Conservation (phyloP, 306 rosid genomes). For the Cotoneaster glaucophyllus region DNA sequence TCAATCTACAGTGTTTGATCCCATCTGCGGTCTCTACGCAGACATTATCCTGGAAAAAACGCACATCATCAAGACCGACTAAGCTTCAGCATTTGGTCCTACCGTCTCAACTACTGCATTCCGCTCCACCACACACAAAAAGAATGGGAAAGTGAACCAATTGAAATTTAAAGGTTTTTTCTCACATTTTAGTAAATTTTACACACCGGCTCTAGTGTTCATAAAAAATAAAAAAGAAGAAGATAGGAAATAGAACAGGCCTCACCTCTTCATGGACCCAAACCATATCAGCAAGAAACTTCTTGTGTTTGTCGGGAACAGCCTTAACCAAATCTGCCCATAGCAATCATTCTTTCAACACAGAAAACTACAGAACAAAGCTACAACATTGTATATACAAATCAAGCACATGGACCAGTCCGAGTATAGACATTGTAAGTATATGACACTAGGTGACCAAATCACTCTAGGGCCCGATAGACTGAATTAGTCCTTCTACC, state of each 20-base stretch:
- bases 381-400: neutral
- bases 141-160: neutral
- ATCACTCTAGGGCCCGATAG: too few relatives aligned
- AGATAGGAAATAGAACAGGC: constrained; percentile 14
- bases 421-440: neutral
- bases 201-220: neutral
- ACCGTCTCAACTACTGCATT: constrained; percentile 10
- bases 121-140: neutral
- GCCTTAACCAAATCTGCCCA: constrained; percentile 76
- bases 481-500: too few relatives aligned
- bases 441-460: neutral
- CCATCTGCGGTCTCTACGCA: constrained; percentile 53
- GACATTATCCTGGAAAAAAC: constrained; percentile 58
- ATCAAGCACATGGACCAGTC: neutral
- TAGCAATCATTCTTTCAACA: neutral
- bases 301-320: constrained; percentile 90
- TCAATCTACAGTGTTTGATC: constrained; percentile 57
- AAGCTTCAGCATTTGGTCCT: constrained; percentile 19
- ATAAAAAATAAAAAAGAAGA: neutral
- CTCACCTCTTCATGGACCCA: constrained; percentile 96
- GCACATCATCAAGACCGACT: constrained; percentile 7
- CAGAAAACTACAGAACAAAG: neutral
- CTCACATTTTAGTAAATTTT: neutral
- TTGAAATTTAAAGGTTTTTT: neutral
- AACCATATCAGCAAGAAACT: constrained; percentile 71